Percentiles rank a stretch among this genome's conserved stretches.
These are phyloP conservation scores for Apiotrichum siamense DNA, from an alignment of 1,284 basidiomycete genomes.

Conservation along the genomic window DNA sequence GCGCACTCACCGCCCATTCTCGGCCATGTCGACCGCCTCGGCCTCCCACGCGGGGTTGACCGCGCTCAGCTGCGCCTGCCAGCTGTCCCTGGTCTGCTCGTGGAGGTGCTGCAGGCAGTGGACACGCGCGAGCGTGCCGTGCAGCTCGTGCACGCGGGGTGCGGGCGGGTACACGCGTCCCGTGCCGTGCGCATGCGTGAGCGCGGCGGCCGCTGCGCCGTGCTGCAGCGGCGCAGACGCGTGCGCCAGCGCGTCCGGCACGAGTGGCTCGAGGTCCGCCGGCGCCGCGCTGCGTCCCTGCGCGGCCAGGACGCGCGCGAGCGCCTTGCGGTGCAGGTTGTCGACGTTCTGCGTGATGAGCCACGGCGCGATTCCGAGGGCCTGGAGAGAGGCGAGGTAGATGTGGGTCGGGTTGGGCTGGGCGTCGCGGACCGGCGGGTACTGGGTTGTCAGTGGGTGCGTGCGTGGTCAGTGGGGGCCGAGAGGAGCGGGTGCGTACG, in stretches of 20 bases:
- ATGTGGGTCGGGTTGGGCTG: slow-evolving; percentile 81
- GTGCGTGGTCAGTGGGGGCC: not conserved
- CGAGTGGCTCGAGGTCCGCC: not conserved
- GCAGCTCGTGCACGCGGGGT: slow-evolving; percentile 65
- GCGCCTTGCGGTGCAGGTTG: slow-evolving; percentile 73
- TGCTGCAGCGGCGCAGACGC: not conserved
- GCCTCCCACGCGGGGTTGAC: slow-evolving; percentile 74
- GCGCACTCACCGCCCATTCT: slow-evolving; percentile 51
- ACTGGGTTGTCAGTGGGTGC: slow-evolving; percentile 40
- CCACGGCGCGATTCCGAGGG: slow-evolving; percentile 58
- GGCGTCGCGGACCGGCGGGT: slow-evolving; percentile 69
- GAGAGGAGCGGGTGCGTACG: slow-evolving; percentile 22
- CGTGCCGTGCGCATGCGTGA: slow-evolving; percentile 40
- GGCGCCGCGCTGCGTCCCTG: not conserved
- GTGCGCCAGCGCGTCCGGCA: not conserved
- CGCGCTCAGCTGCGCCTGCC: slow-evolving; percentile 65
- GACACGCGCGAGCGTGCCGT: slow-evolving; percentile 79
- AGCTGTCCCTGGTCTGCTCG: slow-evolving; percentile 58
- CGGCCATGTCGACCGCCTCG: slow-evolving; percentile 62
- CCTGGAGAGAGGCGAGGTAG: slow-evolving; percentile 72
- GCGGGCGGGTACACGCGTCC: too few species aligned
- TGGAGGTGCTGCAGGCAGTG: slow-evolving; percentile 66
- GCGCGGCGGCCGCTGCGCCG: not conserved
- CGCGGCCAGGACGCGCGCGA: slow-evolving; percentile 44
- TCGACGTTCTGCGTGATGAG: slow-evolving; percentile 88